Evolutionary conservation across 805 yeast species (phyloP).

Genomic region (Grigorovia transvaalensis): DNA sequence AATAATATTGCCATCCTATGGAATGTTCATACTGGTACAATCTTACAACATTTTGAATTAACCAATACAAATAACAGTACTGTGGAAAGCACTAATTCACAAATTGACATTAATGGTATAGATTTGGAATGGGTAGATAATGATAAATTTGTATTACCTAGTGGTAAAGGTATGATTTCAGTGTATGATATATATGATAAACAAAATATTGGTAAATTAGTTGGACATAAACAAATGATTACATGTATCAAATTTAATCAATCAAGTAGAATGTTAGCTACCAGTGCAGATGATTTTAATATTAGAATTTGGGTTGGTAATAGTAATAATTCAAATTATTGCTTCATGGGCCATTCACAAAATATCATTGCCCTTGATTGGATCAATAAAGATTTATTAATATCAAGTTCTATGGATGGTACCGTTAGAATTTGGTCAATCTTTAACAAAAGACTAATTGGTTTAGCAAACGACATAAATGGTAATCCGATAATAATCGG

Average conservation of each 20-base stretch:
- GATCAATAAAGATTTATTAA: conserved; percentile 35
- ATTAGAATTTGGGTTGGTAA: conserved; percentile 70
- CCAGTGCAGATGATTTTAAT: conserved; percentile 68
- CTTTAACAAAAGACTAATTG: conserved; percentile 13
- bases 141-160: conserved; percentile 61
- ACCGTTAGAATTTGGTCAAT: conserved; percentile 60
- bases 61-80: conserved; percentile 7
- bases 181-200: conserved; percentile 43
- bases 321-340: conserved; percentile 40
- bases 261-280: conserved; percentile 45
- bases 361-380: conserved; percentile 48
- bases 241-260: conserved; percentile 46
- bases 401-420: conserved; percentile 64
- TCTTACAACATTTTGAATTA: conserved; percentile 37
- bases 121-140: conserved; percentile 70
- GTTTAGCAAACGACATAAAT: conserved; percentile 28
- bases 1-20: conserved; percentile 49
- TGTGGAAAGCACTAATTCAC: background rate
- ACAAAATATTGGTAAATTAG: conserved; percentile 39
- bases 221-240: conserved; percentile 59
- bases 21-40: conserved; percentile 49
- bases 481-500: conserved; percentile 49
- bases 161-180: conserved; percentile 41
- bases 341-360: conserved; percentile 44
- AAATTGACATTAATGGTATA: conserved; percentile 24